Evolutionary conservation across 495 filamentous ascomycete species (phyloP), one percentile per base, ranked within the genome.

Genomic region (Viridothelium virens): DNA sequence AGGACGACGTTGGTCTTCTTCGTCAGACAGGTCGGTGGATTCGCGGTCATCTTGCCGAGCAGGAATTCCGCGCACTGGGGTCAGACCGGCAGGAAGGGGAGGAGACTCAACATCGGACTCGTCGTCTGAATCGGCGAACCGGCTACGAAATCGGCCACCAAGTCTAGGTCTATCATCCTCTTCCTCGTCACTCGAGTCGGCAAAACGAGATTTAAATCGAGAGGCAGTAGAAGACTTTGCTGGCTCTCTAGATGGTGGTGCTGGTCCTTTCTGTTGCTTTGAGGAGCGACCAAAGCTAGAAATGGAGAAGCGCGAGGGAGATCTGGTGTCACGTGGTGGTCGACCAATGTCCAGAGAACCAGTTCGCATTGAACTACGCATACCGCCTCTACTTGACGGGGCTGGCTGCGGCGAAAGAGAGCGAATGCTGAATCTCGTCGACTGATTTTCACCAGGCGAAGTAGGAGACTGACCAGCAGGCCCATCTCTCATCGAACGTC

Each of bases 101-200:
- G 69, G 65, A 16, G 73, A 59, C 56, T 63, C 61, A 61, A 62
- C 64, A 61, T 81, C 81, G 25, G 89, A 87, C 47, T 90, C 88
- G 69, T 92, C 89, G 71, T 90, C 92, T 1, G 89, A 92, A 67
- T 92, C 88, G n/a, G 84, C 86, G 71, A 91, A 91, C 2, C 90
- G 86, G 71, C 89, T 92, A 44, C 77, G 80, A 71, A 88, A 89
- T 1, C 77, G n/a, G n/a, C 64, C 18, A 12, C 56, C 70, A 18
- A 75, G 61, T 14, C 65, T 69, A n/a, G 68, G 78, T 7, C 70
- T 68, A 0, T 72, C 79, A 2, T 83, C 83, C 25, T 86, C 87
- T 18, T 92, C 90, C 37, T 88, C 89, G 69, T 88, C 88, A 68
- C 89, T 91, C 0, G 89, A 92, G 69, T 91, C 85, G 0, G 72